These are phyloP conservation scores for Sphagnurus paluster DNA, from an alignment of 1,284 basidiomycete genomes.

Conservation along the genomic window DNA sequence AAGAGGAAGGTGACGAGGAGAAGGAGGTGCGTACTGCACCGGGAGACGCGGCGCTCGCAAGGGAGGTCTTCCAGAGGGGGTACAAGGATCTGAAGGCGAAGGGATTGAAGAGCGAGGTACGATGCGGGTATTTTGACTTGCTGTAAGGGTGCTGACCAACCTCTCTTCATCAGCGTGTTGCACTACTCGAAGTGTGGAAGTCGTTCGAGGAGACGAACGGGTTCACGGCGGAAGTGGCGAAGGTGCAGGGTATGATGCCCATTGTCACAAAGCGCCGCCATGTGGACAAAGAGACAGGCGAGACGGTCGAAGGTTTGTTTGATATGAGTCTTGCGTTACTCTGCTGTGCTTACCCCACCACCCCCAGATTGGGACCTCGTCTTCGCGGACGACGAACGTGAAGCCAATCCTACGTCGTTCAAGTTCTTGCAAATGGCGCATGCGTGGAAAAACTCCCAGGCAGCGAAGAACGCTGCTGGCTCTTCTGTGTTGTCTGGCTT, in stretches of 20 bases:
- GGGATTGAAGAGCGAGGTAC: conserved; percentile 85
- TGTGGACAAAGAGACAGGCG: conserved; percentile 81
- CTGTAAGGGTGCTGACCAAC: conserved; percentile 8
- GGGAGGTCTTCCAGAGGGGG: conserved; percentile 81
- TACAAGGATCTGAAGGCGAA: conserved; percentile 85
- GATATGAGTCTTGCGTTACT: conserved; percentile 2
- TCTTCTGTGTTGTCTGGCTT: conserved; percentile 42
- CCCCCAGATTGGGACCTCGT: conserved; percentile 87
- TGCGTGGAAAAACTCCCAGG: conserved; percentile 73
- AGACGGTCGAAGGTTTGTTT: conserved; percentile 79
- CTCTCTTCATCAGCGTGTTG: conserved; percentile 58
- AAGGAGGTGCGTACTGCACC: conserved; percentile 63
- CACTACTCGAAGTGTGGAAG: conserved; percentile 92
- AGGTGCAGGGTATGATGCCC: conserved; percentile 89
- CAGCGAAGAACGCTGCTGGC: conserved; percentile 30
- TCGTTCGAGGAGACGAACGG: conserved; percentile 84
- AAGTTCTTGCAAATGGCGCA: conserved; percentile 94
- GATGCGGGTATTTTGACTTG: conserved; percentile 21
- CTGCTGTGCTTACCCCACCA: conserved; percentile 3
- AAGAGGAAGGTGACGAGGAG: conserved; percentile 45
- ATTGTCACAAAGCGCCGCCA: conserved; percentile 85
- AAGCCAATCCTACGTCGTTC: conserved; percentile 89
- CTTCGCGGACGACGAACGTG: conserved; percentile 92
- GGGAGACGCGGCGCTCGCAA: conserved; percentile 68
- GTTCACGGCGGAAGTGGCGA: conserved; percentile 63